Evolutionary conservation across 768 basidiomycete species (phyloP).

Genomic region (Mycena vitilis): DNA sequence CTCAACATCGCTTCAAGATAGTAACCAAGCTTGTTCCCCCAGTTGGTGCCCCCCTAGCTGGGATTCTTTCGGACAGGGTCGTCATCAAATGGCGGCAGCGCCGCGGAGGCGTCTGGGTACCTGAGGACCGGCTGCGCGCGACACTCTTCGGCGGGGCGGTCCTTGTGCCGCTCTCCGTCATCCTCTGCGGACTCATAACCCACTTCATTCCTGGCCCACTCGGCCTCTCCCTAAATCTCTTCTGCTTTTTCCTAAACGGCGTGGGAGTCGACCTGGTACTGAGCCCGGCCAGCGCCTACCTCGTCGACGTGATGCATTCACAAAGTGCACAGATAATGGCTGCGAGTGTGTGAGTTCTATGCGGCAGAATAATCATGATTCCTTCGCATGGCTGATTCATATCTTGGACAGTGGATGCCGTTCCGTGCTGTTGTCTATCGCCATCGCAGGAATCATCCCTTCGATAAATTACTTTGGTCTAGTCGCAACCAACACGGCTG

Average conservation of each 20-base stretch:
- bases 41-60: conserved; percentile 64
- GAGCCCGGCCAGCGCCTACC: conserved; percentile 58
- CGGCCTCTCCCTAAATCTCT: conserved; percentile 53
- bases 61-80: conserved; percentile 56
- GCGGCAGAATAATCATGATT: not conserved
- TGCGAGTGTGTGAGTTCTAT: conserved; percentile 48
- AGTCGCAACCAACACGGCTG: conserved; percentile 51
- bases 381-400: not conserved
- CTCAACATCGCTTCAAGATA: too few species aligned
- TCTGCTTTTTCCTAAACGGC: conserved; percentile 57
- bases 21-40: conserved; percentile 41
- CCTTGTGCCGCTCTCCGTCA: conserved; percentile 58
- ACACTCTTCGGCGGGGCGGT: conserved; percentile 50
- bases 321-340: conserved; percentile 64
- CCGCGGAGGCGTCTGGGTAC: conserved; percentile 58
- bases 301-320: conserved; percentile 60
- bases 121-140: conserved; percentile 64
- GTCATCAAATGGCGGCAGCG: conserved; percentile 52
- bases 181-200: conserved; percentile 52
- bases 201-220: conserved; percentile 50
- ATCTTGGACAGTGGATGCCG: conserved; percentile 32
- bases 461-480: conserved; percentile 58
- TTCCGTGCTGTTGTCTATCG: conserved; percentile 43
- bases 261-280: conserved; percentile 61
- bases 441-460: conserved; percentile 53